Percentiles rank a stretch among this genome's conserved stretches.
phyloP scores from a whole-genome alignment of 306 rosid genomes.

The Cucurbita moschata region DNA sequence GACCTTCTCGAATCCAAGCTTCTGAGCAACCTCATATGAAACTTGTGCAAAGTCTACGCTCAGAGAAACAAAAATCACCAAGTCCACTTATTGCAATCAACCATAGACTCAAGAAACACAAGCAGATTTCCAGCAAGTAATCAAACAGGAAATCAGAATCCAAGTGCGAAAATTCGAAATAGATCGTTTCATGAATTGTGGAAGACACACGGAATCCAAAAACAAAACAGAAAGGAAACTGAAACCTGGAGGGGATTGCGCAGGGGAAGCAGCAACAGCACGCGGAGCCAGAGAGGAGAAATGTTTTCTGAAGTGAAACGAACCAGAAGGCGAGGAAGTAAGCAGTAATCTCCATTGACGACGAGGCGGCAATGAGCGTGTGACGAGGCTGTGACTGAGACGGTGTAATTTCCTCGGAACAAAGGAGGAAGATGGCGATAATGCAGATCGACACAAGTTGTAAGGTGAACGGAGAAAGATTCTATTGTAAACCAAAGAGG shows the following conservation, averaged over 20 bases:
- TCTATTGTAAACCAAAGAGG: constrained; percentile 30
- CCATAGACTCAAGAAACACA: neutral
- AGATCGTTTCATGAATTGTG: neutral
- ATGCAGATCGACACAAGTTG: neutral
- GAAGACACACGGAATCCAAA: neutral
- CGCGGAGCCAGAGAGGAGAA: constrained; percentile 49
- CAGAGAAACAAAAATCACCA: neutral
- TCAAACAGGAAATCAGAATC: neutral
- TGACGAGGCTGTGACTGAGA: neutral
- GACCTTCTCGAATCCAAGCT: constrained; percentile 66
- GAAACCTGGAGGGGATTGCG: constrained; percentile 39
- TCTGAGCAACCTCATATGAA: constrained; percentile 45
- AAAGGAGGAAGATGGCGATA: constrained; percentile 2
- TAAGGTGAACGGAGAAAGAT: constrained; percentile 35
- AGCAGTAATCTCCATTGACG: constrained; percentile 25
- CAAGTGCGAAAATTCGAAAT: neutral
- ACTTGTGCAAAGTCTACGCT: constrained; percentile 32
- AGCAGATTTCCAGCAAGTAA: neutral
- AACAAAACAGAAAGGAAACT: neutral
- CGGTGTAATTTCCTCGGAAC: constrained; percentile 10
- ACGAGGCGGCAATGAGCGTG: constrained; percentile 25
- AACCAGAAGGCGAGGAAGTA: constrained; percentile 10
- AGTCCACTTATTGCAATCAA: neutral
- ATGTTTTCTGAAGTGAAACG: constrained; percentile 14
- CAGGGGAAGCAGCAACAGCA: constrained; percentile 44